A percentile compares a stretch with the other conserved stretches of the same genome.
Conservation (phyloP, 495 filamentous ascomycete genomes). For the Astrocystis sublimbata region DNA sequence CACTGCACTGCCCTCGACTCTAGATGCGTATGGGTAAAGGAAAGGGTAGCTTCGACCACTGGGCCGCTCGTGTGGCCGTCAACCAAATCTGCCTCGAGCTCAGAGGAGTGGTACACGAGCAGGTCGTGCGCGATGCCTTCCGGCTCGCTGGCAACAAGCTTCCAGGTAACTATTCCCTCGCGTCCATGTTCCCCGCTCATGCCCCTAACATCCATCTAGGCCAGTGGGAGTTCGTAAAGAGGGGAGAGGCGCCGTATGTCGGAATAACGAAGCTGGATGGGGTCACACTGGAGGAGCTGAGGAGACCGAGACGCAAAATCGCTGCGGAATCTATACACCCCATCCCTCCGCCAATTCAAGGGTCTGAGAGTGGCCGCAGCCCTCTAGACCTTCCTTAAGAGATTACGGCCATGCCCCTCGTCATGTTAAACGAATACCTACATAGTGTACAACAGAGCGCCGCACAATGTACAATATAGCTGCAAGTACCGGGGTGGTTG, state of each 20-base stretch:
- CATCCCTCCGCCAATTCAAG: constrained; percentile 8
- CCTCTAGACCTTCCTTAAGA: constrained; percentile 27
- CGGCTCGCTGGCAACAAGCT: constrained; percentile 92
- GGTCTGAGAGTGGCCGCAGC: constrained; percentile 20
- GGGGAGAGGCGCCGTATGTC: constrained; percentile 87
- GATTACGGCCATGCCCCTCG: neutral
- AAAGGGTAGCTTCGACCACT: constrained; percentile 96
- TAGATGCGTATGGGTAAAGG: constrained; percentile 95
- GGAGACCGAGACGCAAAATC: constrained; percentile 69
- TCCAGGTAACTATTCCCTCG: constrained; percentile 65
- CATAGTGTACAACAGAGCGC: constrained; percentile 1
- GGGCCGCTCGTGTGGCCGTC: constrained; percentile 84
- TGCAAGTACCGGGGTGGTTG: neutral
- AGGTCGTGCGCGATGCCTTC: constrained; percentile 91
- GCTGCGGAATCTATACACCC: constrained; percentile 38
- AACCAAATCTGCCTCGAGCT: constrained; percentile 90
- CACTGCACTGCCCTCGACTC: constrained; percentile 3
- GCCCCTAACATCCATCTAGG: constrained; percentile 55
- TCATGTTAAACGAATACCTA: constrained; percentile 4
- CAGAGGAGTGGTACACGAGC: constrained; percentile 88
- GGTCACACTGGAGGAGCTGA: constrained; percentile 77
- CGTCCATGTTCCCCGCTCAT: no score
- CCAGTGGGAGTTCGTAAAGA: constrained; percentile 89
- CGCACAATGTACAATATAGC: constrained; percentile 4
- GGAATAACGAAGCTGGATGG: constrained; percentile 90